phyloP scores from a whole-genome alignment of 2,329 filamentous ascomycete species.

The Plenodomus biglobosus region DNA sequence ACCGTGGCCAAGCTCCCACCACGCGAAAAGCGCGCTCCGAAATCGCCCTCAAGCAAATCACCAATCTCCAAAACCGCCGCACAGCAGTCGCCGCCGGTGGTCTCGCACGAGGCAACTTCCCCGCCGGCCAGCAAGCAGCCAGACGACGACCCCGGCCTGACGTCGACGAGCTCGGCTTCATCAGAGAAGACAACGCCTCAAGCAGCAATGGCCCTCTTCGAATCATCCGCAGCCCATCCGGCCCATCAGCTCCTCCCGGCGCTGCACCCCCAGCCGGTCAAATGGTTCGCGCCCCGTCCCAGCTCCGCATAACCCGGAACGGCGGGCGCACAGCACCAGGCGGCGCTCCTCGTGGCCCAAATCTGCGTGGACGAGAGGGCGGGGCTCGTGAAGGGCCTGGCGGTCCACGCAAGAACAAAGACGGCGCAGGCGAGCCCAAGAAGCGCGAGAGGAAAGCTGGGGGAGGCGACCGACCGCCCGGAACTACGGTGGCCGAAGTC shows the following conservation, averaged over 20 bases:
- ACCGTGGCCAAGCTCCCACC: conserved; percentile 13
- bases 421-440: conserved; percentile 19
- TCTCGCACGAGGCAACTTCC: conserved; percentile 24
- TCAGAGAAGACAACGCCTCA: conserved; percentile 3
- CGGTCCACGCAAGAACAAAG: conserved; percentile 4
- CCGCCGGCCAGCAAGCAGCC: conserved; percentile 18
- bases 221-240: conserved; percentile 10
- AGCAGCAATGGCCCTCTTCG: conserved; percentile 11
- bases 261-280: conserved; percentile 23
- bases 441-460: conserved; percentile 19
- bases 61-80: conserved; percentile 26
- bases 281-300: conserved; percentile 37
- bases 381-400: conserved; percentile 8
- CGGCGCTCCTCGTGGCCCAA: conserved; percentile 19
- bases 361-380: conserved; percentile 27
- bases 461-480: conserved; percentile 1
- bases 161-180: conserved; percentile 5
- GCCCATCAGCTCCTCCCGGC: conserved; percentile 10
- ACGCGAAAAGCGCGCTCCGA: conserved; percentile 30
- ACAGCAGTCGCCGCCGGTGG: conserved; percentile 11
- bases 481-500: conserved; percentile 8
- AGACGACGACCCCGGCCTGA: conserved; percentile 5
- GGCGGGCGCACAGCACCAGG: conserved; percentile 8
- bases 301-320: conserved; percentile 23
- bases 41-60: conserved; percentile 29